Percentiles rank a stretch among this genome's conserved stretches.
These are phyloP conservation scores for Carpinus viminea DNA, from an alignment of 306 rosid species.

Conservation along the genomic window DNA sequence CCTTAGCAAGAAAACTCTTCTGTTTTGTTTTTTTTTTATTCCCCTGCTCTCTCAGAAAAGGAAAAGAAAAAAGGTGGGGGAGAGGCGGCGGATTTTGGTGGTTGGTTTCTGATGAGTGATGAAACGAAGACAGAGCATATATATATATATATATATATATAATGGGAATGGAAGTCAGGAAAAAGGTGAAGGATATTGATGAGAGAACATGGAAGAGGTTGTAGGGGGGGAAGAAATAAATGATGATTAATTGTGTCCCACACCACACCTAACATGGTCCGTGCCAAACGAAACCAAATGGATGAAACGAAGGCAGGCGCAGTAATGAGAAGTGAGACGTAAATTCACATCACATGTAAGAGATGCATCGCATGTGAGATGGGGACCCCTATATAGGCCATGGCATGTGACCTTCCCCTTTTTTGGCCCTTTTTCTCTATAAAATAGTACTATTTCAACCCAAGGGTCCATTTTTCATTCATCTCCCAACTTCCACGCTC, in stretches of 20 bases:
- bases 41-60: too few relatives aligned
- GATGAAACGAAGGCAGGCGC: background rate
- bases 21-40: too few relatives aligned
- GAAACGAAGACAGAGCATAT: too few relatives aligned
- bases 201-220: background rate
- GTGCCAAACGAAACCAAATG: background rate
- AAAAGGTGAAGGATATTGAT: too few relatives aligned
- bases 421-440: background rate
- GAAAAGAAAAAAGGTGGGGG: too few relatives aligned
- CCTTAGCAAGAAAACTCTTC: too few relatives aligned
- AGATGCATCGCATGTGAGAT: conserved; percentile 30
- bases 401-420: too few relatives aligned
- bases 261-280: conserved; percentile 4
- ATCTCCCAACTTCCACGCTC: conserved; percentile 20
- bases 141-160: too few relatives aligned
- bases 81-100: too few relatives aligned
- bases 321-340: background rate
- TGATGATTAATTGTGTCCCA: background rate
- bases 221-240: background rate
- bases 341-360: conserved; percentile 1
- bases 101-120: too few relatives aligned
- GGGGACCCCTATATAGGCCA: conserved; percentile 15
- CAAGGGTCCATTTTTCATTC: conserved; percentile 15
- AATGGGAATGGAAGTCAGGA: too few relatives aligned
- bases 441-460: background rate